These are phyloP conservation scores for Kalmusia sp. DNA, from an alignment of 2,329 filamentous ascomycete species.

Conservation along the genomic window DNA sequence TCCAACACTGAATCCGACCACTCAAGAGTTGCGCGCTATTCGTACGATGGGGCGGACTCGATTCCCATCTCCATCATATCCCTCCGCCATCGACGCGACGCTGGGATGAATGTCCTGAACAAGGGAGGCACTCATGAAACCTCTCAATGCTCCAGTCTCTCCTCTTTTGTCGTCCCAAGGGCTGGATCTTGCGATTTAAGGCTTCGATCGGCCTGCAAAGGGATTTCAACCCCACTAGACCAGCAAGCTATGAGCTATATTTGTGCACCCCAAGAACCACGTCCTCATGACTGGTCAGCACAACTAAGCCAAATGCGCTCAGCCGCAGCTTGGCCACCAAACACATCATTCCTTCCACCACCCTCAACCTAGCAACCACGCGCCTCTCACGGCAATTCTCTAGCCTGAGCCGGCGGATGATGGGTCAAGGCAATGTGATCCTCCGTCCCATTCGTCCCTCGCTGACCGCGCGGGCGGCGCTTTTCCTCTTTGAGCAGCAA, in stretches of 20 bases:
- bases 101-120: neutral
- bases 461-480: conserved; percentile 10
- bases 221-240: neutral
- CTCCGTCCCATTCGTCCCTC: conserved; percentile 12
- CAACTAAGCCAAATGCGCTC: conserved; percentile 23
- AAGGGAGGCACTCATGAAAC: neutral
- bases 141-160: neutral
- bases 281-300: conserved; percentile 2
- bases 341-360: conserved; percentile 15
- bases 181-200: neutral
- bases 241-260: conserved; percentile 14
- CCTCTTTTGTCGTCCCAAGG: neutral
- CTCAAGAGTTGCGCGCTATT: no score
- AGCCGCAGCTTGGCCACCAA: conserved; percentile 32
- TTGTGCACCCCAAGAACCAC: conserved; percentile 11
- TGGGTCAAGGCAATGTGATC: conserved; percentile 4
- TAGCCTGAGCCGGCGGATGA: conserved; percentile 6
- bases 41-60: neutral
- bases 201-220: conserved; percentile 5
- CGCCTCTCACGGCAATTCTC: conserved; percentile 9
- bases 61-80: neutral
- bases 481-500: conserved; percentile 3
- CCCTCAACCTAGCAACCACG: neutral
- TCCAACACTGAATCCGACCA: neutral
- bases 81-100: neutral